A percentile compares a stretch with the other conserved stretches of the same genome.
Conservation (phyloP, 1,284 basidiomycete species). For the Abortiporus biennis region DNA sequence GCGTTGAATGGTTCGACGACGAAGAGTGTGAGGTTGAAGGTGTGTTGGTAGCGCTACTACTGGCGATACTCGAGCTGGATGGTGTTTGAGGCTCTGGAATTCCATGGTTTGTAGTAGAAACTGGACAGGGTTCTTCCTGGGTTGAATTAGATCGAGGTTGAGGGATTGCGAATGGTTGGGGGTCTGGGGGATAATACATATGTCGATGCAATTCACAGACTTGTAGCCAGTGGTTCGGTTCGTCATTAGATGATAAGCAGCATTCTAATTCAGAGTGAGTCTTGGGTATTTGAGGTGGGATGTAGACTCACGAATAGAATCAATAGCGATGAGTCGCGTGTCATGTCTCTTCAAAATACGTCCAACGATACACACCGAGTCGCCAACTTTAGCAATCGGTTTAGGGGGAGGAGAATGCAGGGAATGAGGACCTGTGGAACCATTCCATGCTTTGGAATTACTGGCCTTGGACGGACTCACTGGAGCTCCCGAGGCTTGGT, state of each 20-base stretch:
- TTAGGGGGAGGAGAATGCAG: constrained; percentile 16
- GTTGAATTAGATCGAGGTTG: constrained; percentile 13
- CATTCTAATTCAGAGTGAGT: constrained; percentile 24
- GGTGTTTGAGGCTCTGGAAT: constrained; percentile 13
- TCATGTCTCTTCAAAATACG: constrained; percentile 36
- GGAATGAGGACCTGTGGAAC: neutral
- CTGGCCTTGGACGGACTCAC: neutral
- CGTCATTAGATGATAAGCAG: constrained; percentile 49
- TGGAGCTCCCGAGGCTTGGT: constrained; percentile 15
- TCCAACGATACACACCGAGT: constrained; percentile 43
- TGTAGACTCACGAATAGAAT: constrained; percentile 26
- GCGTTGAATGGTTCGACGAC: no score
- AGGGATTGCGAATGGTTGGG: constrained; percentile 42
- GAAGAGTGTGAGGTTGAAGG: constrained; percentile 11
- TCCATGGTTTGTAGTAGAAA: neutral
- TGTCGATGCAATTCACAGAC: constrained; percentile 50
- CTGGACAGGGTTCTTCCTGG: constrained; percentile 7
- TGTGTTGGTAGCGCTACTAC: constrained; percentile 11
- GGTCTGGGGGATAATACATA: constrained; percentile 36
- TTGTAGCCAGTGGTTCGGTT: constrained; percentile 49
- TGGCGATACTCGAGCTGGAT: constrained; percentile 9
- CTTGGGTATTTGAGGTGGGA: neutral
- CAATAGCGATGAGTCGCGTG: constrained; percentile 40
- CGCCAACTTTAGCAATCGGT: constrained; percentile 42
- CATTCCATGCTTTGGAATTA: neutral